These are phyloP conservation scores for Leishmania turanica DNA, from an alignment of 208 protist species.

Conservation along the genomic window DNA sequence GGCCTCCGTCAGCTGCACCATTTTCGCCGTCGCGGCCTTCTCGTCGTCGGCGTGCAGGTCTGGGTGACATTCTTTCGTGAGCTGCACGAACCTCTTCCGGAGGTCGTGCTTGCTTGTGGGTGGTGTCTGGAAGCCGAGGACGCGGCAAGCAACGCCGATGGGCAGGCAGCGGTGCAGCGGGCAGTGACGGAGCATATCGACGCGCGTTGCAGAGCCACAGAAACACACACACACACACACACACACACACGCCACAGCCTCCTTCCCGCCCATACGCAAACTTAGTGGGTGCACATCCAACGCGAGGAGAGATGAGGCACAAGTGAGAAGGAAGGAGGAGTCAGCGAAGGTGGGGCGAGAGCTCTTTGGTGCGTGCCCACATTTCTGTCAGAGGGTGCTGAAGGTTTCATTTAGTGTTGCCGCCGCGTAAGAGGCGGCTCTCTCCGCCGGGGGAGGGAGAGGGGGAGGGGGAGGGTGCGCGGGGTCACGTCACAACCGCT, in stretches of 20 bases:
- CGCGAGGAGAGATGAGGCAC: background rate
- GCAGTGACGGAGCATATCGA: conserved; percentile 42
- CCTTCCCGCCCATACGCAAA: background rate
- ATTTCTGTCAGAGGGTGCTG: background rate
- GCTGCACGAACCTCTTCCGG: conserved; percentile 68
- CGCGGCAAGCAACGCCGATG: conserved; percentile 57
- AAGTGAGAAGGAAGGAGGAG: background rate
- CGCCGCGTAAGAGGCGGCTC: background rate
- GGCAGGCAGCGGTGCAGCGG: conserved; percentile 39
- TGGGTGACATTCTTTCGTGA: conserved; percentile 77
- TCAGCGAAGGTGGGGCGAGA: background rate
- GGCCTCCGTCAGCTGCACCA: conserved; percentile 72
- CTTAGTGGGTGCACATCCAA: background rate
- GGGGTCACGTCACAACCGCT: background rate
- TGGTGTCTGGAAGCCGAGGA: conserved; percentile 60
- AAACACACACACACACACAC: background rate
- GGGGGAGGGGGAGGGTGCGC: background rate
- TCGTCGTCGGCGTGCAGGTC: conserved; percentile 51
- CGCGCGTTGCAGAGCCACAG: background rate
- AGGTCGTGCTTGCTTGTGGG: conserved; percentile 60
- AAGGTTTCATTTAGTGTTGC: background rate
- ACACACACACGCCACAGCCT: background rate
- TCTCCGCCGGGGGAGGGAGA: background rate
- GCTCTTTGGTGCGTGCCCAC: background rate
- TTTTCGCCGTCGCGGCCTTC: conserved; percentile 44